These are phyloP conservation scores for Podospora sp. DNA, from an alignment of 495 filamentous ascomycete species.

Conservation along the genomic window DNA sequence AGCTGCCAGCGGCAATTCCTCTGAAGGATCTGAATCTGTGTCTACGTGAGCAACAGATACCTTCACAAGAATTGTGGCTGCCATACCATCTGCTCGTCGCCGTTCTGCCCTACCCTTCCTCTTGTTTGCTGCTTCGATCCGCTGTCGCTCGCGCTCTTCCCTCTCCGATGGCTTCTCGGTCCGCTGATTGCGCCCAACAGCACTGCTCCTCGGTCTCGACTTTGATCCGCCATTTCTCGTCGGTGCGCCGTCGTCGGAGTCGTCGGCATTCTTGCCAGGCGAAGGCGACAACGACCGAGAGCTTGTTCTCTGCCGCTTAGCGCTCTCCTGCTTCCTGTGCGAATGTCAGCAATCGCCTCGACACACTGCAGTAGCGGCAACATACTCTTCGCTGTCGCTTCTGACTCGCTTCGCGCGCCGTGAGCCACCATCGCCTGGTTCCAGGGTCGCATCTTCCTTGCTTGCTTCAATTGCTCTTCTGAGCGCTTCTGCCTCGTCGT, in stretches of 20 bases:
- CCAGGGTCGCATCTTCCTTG: slow-evolving; percentile 65
- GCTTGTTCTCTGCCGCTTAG: slow-evolving; percentile 72
- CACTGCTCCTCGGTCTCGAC: slow-evolving; percentile 61
- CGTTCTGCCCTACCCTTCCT: slow-evolving; percentile 74
- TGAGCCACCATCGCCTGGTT: slow-evolving; percentile 51
- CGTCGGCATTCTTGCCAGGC: slow-evolving; percentile 49
- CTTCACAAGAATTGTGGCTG: slow-evolving; percentile 24
- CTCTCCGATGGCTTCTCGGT: slow-evolving; percentile 65
- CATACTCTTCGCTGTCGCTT: slow-evolving; percentile 93
- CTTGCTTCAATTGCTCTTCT: slow-evolving; percentile 92
- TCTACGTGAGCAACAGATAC: slow-evolving; percentile 37
- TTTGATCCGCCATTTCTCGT: slow-evolving; percentile 56
- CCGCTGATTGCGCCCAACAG: slow-evolving; percentile 63
- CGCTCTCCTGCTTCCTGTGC: slow-evolving; percentile 49
- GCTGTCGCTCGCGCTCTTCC: slow-evolving; percentile 71
- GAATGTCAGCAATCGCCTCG: slow-evolving; percentile 22
- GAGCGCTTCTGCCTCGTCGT: slow-evolving; percentile 91
- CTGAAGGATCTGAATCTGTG: slow-evolving; percentile 62
- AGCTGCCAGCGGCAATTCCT: slow-evolving; percentile 55
- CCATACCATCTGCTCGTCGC: slow-evolving; percentile 74
- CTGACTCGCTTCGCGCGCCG: slow-evolving; percentile 79
- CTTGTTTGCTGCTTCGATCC: slow-evolving; percentile 69
- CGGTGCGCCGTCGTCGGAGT: slow-evolving; percentile 71
- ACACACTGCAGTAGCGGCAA: slow-evolving; percentile 7
- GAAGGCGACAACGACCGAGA: slow-evolving; percentile 68